Percentiles rank a stretch among this genome's conserved stretches.
These are phyloP conservation scores for Isabelozyma rhagii DNA, from an alignment of 805 yeast species.

Conservation along the genomic window DNA sequence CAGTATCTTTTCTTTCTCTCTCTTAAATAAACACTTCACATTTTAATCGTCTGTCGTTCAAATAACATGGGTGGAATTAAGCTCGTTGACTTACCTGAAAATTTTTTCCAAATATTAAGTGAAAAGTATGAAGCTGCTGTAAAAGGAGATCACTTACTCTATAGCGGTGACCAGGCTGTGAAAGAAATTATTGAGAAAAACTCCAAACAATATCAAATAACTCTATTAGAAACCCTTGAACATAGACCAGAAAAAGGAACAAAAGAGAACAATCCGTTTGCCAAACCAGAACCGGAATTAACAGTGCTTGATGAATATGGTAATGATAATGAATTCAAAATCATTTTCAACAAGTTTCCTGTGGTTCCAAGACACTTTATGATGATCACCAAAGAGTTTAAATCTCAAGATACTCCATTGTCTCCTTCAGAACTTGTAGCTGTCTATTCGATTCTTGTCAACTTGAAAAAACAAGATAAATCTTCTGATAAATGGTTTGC, in stretches of 20 bases:
- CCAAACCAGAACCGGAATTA: constrained; percentile 72
- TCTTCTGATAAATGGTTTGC: constrained; percentile 58
- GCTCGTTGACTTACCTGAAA: constrained; percentile 26
- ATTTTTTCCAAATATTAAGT: constrained; percentile 33
- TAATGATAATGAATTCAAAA: constrained; percentile 47
- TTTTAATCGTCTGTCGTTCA: not conserved
- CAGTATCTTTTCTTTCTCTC: not conserved
- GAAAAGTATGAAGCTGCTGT: constrained; percentile 49
- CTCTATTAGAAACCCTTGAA: constrained; percentile 30
- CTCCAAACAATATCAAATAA: constrained; percentile 21
- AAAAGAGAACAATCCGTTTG: constrained; percentile 64
- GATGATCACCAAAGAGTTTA: constrained; percentile 71
- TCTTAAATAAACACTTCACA: not conserved
- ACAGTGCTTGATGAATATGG: constrained; percentile 55
- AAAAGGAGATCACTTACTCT: constrained; percentile 43
- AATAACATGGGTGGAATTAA: not conserved
- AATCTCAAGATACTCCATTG: constrained; percentile 69
- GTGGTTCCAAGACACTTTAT: constrained; percentile 76
- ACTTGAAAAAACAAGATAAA: constrained; percentile 38
- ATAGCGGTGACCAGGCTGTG: constrained; percentile 46
- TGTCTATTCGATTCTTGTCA: constrained; percentile 51
- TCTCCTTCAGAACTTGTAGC: constrained; percentile 66
- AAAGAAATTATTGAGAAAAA: constrained; percentile 23
- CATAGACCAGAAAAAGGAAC: constrained; percentile 41
- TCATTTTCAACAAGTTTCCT: constrained; percentile 85